These are phyloP conservation scores for Flaveria linearis DNA, from an alignment of 129 eudicot genomes.

Conservation along the genomic window DNA sequence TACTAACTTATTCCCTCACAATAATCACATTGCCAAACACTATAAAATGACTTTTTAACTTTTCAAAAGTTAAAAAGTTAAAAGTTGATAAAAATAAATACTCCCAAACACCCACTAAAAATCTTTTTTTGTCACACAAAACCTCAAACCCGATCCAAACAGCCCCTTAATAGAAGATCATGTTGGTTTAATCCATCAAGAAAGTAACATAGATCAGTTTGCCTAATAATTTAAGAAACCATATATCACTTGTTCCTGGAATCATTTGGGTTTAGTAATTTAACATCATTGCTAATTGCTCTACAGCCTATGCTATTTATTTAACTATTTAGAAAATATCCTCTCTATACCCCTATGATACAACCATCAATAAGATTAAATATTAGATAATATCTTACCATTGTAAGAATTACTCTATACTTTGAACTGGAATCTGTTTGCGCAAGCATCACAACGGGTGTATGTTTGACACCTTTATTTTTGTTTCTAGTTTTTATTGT, in stretches of 20 bases:
- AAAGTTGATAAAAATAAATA: too few species aligned
- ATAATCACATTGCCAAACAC: too few species aligned
- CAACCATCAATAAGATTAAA: conserved; percentile 6
- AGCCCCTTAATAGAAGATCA: background rate
- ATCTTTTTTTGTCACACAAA: background rate
- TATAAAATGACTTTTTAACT: too few species aligned
- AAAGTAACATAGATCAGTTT: conserved; percentile 13
- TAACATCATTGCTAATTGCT: conserved; percentile 10
- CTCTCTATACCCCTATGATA: conserved; percentile 7
- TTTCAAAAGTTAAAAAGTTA: too few species aligned
- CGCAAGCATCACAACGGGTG: background rate
- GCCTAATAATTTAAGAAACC: background rate
- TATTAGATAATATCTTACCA: background rate
- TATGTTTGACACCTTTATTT: background rate
- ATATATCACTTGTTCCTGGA: background rate
- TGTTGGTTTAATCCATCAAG: conserved; percentile 8
- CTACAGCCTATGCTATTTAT: background rate
- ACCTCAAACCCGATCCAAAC: background rate
- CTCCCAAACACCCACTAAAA: too few species aligned
- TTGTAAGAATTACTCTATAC: conserved; percentile 13
- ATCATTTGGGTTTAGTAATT: background rate
- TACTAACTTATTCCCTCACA: too few species aligned
- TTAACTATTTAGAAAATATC: background rate
- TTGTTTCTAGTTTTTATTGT: conserved; percentile 9
- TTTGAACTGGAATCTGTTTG: background rate